phyloP scores from a whole-genome alignment of 345 rosid genomes.

The Populus euphratica region DNA sequence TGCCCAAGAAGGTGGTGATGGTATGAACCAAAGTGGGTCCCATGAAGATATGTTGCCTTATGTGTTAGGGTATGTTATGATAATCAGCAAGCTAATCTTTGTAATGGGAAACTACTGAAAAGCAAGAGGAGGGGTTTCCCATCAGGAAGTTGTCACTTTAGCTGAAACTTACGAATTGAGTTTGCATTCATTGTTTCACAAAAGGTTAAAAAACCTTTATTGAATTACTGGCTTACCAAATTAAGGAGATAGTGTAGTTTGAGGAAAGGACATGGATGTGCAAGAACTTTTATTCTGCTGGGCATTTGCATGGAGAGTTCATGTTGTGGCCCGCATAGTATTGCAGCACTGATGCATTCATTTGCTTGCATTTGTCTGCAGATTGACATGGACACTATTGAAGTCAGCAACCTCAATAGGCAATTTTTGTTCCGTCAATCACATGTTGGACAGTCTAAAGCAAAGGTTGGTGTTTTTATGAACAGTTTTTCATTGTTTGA shows the following conservation, averaged over 20 bases:
- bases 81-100: neutral
- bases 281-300: neutral
- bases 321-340: neutral
- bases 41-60: neutral
- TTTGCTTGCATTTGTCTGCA: slow-evolving; percentile 31
- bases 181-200: neutral
- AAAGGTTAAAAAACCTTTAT: neutral
- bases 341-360: neutral
- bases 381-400: slow-evolving; percentile 99
- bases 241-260: neutral
- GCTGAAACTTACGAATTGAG: neutral
- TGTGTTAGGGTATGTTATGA: neutral
- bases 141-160: neutral
- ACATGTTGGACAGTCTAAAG: slow-evolving; percentile 98
- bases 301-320: neutral
- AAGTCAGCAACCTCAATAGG: slow-evolving; percentile 97
- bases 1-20: neutral
- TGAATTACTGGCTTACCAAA: neutral
- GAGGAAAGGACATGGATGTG: neutral
- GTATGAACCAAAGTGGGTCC: neutral
- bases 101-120: neutral
- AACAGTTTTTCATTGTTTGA: neutral
- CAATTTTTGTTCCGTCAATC: slow-evolving; percentile 87
- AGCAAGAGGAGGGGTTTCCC: neutral
- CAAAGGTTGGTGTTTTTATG: slow-evolving; percentile 50